phyloP scores from a whole-genome alignment of 305 asterid genomes.

The Galium porrigens region DNA sequence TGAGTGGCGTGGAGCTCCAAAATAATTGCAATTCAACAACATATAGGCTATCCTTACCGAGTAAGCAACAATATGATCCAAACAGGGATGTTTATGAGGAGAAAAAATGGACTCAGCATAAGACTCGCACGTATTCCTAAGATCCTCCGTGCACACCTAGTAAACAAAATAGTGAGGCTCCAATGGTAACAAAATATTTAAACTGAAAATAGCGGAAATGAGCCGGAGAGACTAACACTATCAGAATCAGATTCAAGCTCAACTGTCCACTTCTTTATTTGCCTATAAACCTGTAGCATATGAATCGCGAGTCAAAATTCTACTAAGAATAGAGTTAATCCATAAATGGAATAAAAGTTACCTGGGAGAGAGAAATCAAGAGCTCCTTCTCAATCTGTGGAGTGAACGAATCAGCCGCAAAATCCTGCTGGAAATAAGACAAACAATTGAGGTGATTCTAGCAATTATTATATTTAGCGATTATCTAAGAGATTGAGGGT shows the following conservation, averaged over 20 bases:
- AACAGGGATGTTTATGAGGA: slow-evolving; percentile 30
- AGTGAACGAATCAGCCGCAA: slow-evolving; percentile 23
- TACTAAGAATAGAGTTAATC: not conserved
- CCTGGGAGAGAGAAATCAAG: slow-evolving; percentile 61
- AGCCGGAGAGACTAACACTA: slow-evolving; percentile 24
- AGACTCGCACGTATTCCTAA: slow-evolving; percentile 18
- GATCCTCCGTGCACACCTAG: slow-evolving; percentile 28
- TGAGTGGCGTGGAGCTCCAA: not conserved
- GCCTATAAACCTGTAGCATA: slow-evolving; percentile 36
- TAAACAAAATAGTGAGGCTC: slow-evolving; percentile 8
- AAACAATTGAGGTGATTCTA: not conserved
- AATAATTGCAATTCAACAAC: not conserved
- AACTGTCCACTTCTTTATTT: slow-evolving; percentile 42
- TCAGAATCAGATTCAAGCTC: slow-evolving; percentile 31
- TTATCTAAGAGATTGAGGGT: not conserved
- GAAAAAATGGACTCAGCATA: slow-evolving; percentile 16
- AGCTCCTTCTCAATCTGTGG: slow-evolving; percentile 36
- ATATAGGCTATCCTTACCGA: slow-evolving; percentile 27
- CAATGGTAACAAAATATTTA: not conserved
- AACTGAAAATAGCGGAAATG: not conserved
- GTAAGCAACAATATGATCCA: slow-evolving; percentile 31
- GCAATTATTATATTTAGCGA: not conserved
- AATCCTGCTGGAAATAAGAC: slow-evolving; percentile 25
- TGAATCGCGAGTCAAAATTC: not conserved
- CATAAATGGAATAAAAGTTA: slow-evolving; percentile 3